These are phyloP conservation scores for Phialophora expanda DNA, from an alignment of 2,329 filamentous ascomycete genomes.

Conservation along the genomic window DNA sequence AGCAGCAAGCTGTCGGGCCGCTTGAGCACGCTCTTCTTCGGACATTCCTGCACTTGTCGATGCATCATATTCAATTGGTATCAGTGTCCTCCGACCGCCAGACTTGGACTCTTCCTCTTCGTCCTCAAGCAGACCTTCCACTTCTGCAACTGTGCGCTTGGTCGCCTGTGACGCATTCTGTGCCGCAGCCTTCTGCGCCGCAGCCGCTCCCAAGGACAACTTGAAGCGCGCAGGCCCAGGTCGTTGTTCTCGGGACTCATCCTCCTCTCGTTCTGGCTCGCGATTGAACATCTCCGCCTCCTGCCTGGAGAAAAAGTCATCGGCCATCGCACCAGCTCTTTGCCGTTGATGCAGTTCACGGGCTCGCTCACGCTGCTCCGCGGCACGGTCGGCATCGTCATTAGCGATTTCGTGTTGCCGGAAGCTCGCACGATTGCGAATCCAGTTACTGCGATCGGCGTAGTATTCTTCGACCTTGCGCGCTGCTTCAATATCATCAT, in stretches of 20 bases:
- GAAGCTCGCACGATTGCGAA: slow-evolving; percentile 76
- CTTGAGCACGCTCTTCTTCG: slow-evolving; percentile 84
- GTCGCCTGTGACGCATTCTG: slow-evolving; percentile 53
- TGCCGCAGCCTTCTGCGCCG: slow-evolving; percentile 70
- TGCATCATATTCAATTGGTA: slow-evolving; percentile 82
- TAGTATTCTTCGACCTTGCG: slow-evolving; percentile 83
- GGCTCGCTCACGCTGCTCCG: slow-evolving; percentile 75
- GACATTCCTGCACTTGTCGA: slow-evolving; percentile 71
- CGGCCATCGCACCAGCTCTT: slow-evolving; percentile 80
- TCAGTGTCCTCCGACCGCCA: slow-evolving; percentile 70
- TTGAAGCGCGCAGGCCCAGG: slow-evolving; percentile 78
- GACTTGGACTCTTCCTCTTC: slow-evolving; percentile 79
- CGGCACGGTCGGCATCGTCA: slow-evolving; percentile 81
- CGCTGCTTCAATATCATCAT: slow-evolving; percentile 81
- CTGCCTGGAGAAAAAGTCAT: slow-evolving; percentile 86
- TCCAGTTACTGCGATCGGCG: slow-evolving; percentile 81
- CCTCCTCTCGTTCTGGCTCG: slow-evolving; percentile 30
- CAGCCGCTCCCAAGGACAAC: slow-evolving; percentile 85
- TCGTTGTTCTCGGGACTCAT: slow-evolving; percentile 46
- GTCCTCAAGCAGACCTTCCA: slow-evolving; percentile 92
- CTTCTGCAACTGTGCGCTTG: slow-evolving; percentile 82
- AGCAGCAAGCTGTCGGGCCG: slow-evolving; percentile 78
- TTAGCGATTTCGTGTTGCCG: slow-evolving; percentile 73
- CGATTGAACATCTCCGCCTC: slow-evolving; percentile 66
- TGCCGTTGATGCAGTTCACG: slow-evolving; percentile 74